Evolutionary conservation across 179 eudicot genomes (phyloP), one percentile per base, ranked within the genome.

Genomic region (Patellifolia procumbens): DNA sequence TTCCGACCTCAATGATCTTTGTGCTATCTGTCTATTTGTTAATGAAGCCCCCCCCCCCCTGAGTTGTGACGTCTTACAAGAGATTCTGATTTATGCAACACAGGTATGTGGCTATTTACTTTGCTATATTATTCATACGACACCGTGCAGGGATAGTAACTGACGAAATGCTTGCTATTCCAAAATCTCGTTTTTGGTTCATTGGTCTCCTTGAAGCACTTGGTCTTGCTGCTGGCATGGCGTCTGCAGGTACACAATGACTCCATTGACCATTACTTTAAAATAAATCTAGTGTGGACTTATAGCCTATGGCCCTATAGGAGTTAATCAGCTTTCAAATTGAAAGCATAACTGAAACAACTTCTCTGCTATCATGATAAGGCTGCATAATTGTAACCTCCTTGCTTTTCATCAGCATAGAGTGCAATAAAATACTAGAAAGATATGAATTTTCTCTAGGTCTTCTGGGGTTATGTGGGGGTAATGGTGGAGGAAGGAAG

Each of bases 151-250:
- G 96, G 74, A 91, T 88, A 74, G 93, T 88, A 42, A 92, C 92
- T 51, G 85, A 92, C 85, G 96, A 87, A 76, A 92, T 92, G 97
- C 56, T 91, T 49, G 83, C 87, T 72, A 75, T 86, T 75, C 96
- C 96, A 28, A 92, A 91, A 80, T 78, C 74, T 56, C 91, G 85
- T 22, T 91, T 91, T 74, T 66, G 84, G 52, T 45, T 85, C 51
- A 91, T 89, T 81, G 94, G 96, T 48, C 74, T 89, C 66, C 89
- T 92, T 74, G 97, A 92, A 88, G 97, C 97, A 35, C 86, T 92
- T 64, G 96, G 96, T 66, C 88, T 89, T 85, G 93, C 88, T 59
- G 79, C 87, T 59, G 94, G 96, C 64, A 91, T 92, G 97, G 83
- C 87, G 60, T 80, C 96, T 69, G 96, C 85, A 83, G 97, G 96